A percentile compares a stretch with the other conserved stretches of the same genome.
Evolutionary conservation across 164 flowering plant species (phyloP).

Genomic region (Vitis rotundifolia): DNA sequence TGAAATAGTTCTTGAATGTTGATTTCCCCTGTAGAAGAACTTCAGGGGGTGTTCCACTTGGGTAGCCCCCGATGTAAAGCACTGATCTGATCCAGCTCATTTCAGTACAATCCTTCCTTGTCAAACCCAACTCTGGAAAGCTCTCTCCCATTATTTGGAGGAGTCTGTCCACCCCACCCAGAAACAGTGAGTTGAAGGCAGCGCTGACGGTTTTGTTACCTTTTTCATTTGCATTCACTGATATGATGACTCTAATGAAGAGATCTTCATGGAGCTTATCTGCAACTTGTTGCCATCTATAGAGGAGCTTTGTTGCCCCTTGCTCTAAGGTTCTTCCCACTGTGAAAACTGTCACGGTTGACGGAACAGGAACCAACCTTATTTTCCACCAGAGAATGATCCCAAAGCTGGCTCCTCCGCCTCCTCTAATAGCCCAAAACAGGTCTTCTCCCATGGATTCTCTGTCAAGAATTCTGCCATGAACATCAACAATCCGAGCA

Average conservation of each 20-base stretch:
- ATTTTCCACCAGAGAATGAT: slow-evolving; percentile 24
- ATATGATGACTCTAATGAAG: slow-evolving; percentile 24
- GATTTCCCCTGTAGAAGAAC: slow-evolving; percentile 33
- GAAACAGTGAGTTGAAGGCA: slow-evolving; percentile 16
- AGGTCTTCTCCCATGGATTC: slow-evolving; percentile 30
- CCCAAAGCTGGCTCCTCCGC: slow-evolving; percentile 32
- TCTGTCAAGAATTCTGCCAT: slow-evolving; percentile 22
- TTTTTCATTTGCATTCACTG: not conserved
- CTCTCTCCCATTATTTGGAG: slow-evolving; percentile 9
- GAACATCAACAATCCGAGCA: slow-evolving; percentile 33
- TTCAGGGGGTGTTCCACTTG: slow-evolving; percentile 19
- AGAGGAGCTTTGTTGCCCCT: slow-evolving; percentile 7
- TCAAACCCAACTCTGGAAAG: slow-evolving; percentile 24
- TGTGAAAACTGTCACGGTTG: slow-evolving; percentile 25
- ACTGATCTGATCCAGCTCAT: slow-evolving; percentile 24
- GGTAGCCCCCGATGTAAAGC: slow-evolving; percentile 21
- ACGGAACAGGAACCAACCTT: slow-evolving; percentile 26
- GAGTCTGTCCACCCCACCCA: slow-evolving; percentile 9
- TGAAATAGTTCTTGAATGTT: slow-evolving; percentile 27
- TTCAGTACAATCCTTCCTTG: slow-evolving; percentile 7
- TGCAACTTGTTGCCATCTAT: slow-evolving; percentile 26
- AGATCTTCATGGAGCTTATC: slow-evolving; percentile 18
- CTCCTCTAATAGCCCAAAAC: slow-evolving; percentile 37
- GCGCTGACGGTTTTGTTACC: slow-evolving; percentile 1
- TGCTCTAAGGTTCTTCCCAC: slow-evolving; percentile 15